A percentile compares a stretch with the other conserved stretches of the same genome.
phyloP scores from a whole-genome alignment of 768 basidiomycete species.

The Kwoniella newhampshirensis region DNA sequence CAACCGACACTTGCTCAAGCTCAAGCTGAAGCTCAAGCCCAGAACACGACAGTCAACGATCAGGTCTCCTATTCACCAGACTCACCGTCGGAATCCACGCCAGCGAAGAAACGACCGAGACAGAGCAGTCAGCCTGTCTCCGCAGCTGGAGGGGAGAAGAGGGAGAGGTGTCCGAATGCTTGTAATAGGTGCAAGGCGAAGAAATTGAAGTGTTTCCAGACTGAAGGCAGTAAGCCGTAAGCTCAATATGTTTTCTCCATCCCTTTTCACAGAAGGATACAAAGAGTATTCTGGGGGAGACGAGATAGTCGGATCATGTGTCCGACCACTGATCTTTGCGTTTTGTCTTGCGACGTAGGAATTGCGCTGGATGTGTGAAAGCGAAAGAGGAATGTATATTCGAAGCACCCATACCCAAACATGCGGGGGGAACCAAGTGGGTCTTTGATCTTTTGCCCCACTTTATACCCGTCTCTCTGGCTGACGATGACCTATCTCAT shows the following conservation, averaged over 20 bases:
- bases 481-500: not conserved
- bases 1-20: no score
- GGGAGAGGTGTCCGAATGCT: slow-evolving; percentile 19
- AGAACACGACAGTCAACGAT: no score
- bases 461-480: no score
- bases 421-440: slow-evolving; percentile 3
- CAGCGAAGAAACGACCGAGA: not conserved
- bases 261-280: no score
- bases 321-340: no score
- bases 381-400: slow-evolving; percentile 12
- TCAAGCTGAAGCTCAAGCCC: no score
- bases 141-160: not conserved
- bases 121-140: no score
- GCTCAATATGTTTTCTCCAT: not conserved
- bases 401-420: slow-evolving; percentile 2
- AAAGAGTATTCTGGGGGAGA: no score
- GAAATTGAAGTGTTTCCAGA: slow-evolving; percentile 22
- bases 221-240: slow-evolving; percentile 4
- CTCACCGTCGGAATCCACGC: not conserved
- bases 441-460: not conserved
- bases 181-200: slow-evolving; percentile 24
- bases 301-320: no score
- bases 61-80: no score
- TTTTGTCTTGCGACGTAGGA: not conserved
- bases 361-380: slow-evolving; percentile 14